These are phyloP conservation scores for Ophiocordyceps camponoti-rufipedis DNA, from an alignment of 2,329 filamentous ascomycete genomes.

Conservation along the genomic window DNA sequence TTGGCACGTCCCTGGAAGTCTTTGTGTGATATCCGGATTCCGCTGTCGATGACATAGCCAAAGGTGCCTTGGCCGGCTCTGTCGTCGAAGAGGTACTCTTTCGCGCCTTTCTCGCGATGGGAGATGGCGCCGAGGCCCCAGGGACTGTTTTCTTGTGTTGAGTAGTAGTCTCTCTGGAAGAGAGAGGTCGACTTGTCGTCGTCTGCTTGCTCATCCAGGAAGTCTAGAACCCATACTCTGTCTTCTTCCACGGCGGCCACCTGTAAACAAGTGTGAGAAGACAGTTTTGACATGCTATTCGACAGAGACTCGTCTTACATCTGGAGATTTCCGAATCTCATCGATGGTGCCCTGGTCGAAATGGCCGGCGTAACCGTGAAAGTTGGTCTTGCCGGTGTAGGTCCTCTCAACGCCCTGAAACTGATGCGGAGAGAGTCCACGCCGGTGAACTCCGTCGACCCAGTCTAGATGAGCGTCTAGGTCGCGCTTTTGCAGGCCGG, in stretches of 20 bases:
- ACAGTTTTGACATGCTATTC: background rate
- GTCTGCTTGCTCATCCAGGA: slow-evolving; percentile 4
- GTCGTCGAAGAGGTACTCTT: slow-evolving; percentile 30
- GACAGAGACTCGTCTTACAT: slow-evolving; percentile 13
- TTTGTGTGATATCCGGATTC: slow-evolving; percentile 33
- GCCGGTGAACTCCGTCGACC: slow-evolving; percentile 33
- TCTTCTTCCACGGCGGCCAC: slow-evolving; percentile 13
- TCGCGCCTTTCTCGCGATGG: slow-evolving; percentile 8
- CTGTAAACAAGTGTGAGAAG: slow-evolving; percentile 4
- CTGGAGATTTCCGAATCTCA: slow-evolving; percentile 20
- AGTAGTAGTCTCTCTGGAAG: slow-evolving; percentile 9
- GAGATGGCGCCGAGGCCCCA: slow-evolving; percentile 17
- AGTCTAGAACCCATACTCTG: slow-evolving; percentile 11
- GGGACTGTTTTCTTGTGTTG: slow-evolving; percentile 12
- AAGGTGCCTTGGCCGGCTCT: slow-evolving; percentile 31
- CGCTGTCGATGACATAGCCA: slow-evolving; percentile 45
- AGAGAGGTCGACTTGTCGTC: background rate
- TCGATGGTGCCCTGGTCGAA: slow-evolving; percentile 22
- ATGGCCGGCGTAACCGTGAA: slow-evolving; percentile 23
- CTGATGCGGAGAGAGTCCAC: slow-evolving; percentile 29
- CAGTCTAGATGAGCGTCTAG: slow-evolving; percentile 28
- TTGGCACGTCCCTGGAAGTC: slow-evolving; percentile 35
- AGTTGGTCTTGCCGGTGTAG: slow-evolving; percentile 12
- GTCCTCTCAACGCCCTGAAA: slow-evolving; percentile 15
- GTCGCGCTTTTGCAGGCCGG: slow-evolving; percentile 21